Conservation (phyloP, 352 stramenopile species). For the Sclerospora graminicola region DNA sequence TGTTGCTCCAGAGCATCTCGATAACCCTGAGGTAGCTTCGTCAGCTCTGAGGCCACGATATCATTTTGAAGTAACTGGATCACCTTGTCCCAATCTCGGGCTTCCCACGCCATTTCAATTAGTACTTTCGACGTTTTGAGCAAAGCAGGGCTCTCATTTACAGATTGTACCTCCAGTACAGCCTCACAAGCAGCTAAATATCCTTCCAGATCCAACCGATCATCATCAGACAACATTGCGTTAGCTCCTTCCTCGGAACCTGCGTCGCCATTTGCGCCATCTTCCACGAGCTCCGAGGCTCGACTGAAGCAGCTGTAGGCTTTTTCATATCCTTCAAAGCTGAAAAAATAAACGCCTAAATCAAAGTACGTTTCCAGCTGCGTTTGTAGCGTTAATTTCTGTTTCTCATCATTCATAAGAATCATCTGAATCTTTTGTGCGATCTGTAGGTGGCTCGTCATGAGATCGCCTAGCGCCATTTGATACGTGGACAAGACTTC, state of each 20-base stretch:
- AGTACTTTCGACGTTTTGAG: constrained; percentile 27
- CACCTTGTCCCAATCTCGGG: constrained; percentile 37
- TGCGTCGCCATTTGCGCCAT: constrained; percentile 13
- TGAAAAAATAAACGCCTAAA: constrained; percentile 67
- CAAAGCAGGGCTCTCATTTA: constrained; percentile 20
- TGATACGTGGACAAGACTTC: constrained; percentile 56
- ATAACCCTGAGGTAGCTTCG: constrained; percentile 23
- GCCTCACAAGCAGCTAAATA: constrained; percentile 64
- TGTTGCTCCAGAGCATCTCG: constrained; percentile 36
- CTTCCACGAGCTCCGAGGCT: constrained; percentile 42
- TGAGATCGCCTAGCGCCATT: constrained; percentile 55
- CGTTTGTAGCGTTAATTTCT: constrained; percentile 25
- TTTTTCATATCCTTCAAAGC: constrained; percentile 62
- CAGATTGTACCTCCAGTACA: constrained; percentile 39
- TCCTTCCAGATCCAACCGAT: constrained; percentile 41
- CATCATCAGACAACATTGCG: constrained; percentile 9
- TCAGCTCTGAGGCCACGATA: constrained; percentile 27
- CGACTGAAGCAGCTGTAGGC: constrained; percentile 67
- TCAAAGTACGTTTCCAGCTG: constrained; percentile 62
- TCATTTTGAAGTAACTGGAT: constrained; percentile 36
- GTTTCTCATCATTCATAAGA: constrained; percentile 35
- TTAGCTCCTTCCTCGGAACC: constrained; percentile 8
- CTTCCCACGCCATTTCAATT: constrained; percentile 38
- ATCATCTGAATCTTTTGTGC: constrained; percentile 48
- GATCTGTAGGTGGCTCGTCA: constrained; percentile 43